Evolutionary conservation across 169 alveolate genomes (phyloP), one percentile per base, ranked within the genome.

Genomic region (Amoebophrya sp.): DNA sequence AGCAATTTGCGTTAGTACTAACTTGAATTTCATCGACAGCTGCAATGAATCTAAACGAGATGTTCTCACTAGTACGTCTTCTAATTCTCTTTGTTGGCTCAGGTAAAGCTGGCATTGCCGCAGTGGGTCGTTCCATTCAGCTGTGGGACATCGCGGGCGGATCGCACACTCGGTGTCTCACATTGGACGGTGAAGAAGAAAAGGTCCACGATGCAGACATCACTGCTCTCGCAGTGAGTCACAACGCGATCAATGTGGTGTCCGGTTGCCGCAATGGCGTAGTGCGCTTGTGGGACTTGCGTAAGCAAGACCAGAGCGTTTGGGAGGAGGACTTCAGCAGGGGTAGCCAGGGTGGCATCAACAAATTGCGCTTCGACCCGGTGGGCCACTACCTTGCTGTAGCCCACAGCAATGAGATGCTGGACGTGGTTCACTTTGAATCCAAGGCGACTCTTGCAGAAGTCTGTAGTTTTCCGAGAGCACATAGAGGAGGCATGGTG

Each of bases 71-170:
- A n/a, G n/a, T n/a, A n/a, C n/a, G n/a, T n/a, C n/a, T n/a, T n/a
- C n/a, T n/a, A n/a, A n/a, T n/a, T n/a, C n/a, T n/a, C n/a, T n/a
- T n/a, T n/a, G n/a, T n/a, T n/a, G n/a, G n/a, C n/a, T 14, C 83
- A 65, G 83, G 83, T 36, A 65, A 65, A 26, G 83, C 83, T 36
- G 83, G 83, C 26, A 65, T 65, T 26, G 83, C 83, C 33, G 83
- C 83, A 0, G 83, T 65, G 36, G 83, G 83, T 1, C 83, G 83
- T 6, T 36, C 18, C 3, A 65, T 65, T 26, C 83, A 65, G 83
- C 83, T 65, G 18, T 65, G 83, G 83, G 83, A 65, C 26, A 65
- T 65, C 33, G 83, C 83, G 33, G 38, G n/a, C 39, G 83, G 83
- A 0, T 1, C 83, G 83, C n/a, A 26, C 83, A 65, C 83, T 1